Evolutionary conservation across 106 monocot species (phyloP), one percentile per base, ranked within the genome.

Genomic region (Acanthochlamys bracteata): DNA sequence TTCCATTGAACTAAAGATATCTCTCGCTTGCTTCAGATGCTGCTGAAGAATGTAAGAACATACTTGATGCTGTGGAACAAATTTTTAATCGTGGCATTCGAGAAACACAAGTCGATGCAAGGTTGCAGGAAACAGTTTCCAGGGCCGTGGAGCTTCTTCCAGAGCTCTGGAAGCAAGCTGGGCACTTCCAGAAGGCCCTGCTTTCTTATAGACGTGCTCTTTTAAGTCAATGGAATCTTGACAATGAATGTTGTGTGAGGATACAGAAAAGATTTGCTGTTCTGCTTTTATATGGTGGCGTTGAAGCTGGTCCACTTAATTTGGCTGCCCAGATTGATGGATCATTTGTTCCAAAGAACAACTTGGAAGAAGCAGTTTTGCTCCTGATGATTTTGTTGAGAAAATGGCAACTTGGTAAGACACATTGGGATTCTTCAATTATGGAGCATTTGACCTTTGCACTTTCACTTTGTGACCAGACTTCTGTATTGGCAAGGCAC

Each of bases 381-480:
- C 81, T 90, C 57, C 75, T 95, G 4, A 82, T 90, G 90, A 75
- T 95, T 73, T 47, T 90, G 56, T 65, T 95, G 53, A 90, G 79
- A 57, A 90, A 95, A 61, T 90, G 77, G 68, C 75, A 66, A 24
- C 84, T 90, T 69, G 95, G 95, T 61, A 81, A 80, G 74, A 74
- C 71, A 26, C 66, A 82, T 41, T 90, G 90, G 90, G 95, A 95
- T 80, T 79, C 90, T 9, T 82, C 87, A 12, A 64, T 95, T n/a
- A 84, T 95, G 84, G 95, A 95, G 60, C 86, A 95, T 67, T 75
- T 95, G n/a, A 79, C 83, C 24, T 95, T 90, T 87, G 95, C 95
- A 39, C 60, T 95, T 43, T 84, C 90, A 59, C 39, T 87, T 45
- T 90, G 87, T 65, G 73, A 75, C 26, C 86, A 90, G 52, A 90